Conservation (phyloP, 2,329 filamentous ascomycete genomes). For the Dactylella cylindrospora region DNA sequence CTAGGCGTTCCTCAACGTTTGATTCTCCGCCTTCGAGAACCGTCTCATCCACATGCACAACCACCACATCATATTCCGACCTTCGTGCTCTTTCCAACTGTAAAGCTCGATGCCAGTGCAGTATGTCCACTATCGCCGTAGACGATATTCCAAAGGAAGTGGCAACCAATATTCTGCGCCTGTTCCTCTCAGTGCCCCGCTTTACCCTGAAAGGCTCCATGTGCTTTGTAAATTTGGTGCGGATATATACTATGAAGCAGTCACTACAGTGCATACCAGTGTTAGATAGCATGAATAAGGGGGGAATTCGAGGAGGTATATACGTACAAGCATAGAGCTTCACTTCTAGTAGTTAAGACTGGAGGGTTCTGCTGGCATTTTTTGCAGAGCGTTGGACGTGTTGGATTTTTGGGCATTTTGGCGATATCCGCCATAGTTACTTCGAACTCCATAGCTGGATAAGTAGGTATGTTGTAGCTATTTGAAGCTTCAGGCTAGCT, state of each 20-base stretch:
- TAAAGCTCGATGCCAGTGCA: slow-evolving; percentile 68
- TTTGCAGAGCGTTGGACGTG: slow-evolving; percentile 23
- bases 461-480: neutral
- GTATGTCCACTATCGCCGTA: slow-evolving; percentile 70
- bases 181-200: slow-evolving; percentile 45
- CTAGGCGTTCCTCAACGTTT: slow-evolving; percentile 51
- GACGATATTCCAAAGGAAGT: slow-evolving; percentile 84
- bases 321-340: slow-evolving; percentile 37
- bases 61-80: slow-evolving; percentile 67
- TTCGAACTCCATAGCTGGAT: slow-evolving; percentile 38
- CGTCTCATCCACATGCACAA: slow-evolving; percentile 59
- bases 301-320: slow-evolving; percentile 15
- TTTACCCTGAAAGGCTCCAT: slow-evolving; percentile 65
- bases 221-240: slow-evolving; percentile 77
- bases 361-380: slow-evolving; percentile 21
- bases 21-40: slow-evolving; percentile 34
- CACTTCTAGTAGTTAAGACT: slow-evolving; percentile 14
- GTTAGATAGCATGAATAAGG: slow-evolving; percentile 37
- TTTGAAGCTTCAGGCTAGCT: neutral
- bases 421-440: slow-evolving; percentile 41
- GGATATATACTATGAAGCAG: slow-evolving; percentile 78
- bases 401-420: slow-evolving; percentile 15
- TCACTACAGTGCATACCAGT: slow-evolving; percentile 54
- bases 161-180: slow-evolving; percentile 68
- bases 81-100: slow-evolving; percentile 67